Percentiles rank a stretch among this genome's conserved stretches.
Conservation (phyloP, 202 grass and related monocot species). For the Zoysia matrella region DNA sequence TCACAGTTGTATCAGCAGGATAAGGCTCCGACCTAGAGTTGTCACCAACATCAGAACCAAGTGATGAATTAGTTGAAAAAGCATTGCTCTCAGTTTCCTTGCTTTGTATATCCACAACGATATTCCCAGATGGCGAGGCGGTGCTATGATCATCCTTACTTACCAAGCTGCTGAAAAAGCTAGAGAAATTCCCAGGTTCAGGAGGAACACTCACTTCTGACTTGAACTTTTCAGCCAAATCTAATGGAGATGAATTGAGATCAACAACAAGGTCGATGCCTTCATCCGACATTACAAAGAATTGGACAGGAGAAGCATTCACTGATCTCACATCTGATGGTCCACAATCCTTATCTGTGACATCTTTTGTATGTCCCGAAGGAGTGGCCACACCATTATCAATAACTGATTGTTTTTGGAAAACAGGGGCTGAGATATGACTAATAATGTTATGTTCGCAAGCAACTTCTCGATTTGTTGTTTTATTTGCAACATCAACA, state of each 20-base stretch:
- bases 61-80: conserved; percentile 72
- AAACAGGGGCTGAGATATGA: conserved; percentile 31
- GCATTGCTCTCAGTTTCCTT: conserved; percentile 44
- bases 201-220: conserved; percentile 48
- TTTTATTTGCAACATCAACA: conserved; percentile 42
- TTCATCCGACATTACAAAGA: conserved; percentile 78
- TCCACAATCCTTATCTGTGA: conserved; percentile 36
- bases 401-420: conserved; percentile 11
- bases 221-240: conserved; percentile 66
- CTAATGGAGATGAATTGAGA: conserved; percentile 64
- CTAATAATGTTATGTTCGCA: conserved; percentile 37
- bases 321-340: conserved; percentile 39
- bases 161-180: conserved; percentile 55
- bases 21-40: conserved; percentile 54
- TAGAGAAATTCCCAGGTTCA: conserved; percentile 51
- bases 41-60: conserved; percentile 69
- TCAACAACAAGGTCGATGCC: conserved; percentile 85
- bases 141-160: conserved; percentile 51
- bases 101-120: conserved; percentile 41
- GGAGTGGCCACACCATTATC: not conserved
- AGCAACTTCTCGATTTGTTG: conserved; percentile 36
- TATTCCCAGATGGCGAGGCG: conserved; percentile 43
- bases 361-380: not conserved
- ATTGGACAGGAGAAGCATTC: conserved; percentile 58
- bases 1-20: conserved; percentile 47